phyloP scores from a whole-genome alignment of 306 rosid genomes.

The Vigna nakashimae region DNA sequence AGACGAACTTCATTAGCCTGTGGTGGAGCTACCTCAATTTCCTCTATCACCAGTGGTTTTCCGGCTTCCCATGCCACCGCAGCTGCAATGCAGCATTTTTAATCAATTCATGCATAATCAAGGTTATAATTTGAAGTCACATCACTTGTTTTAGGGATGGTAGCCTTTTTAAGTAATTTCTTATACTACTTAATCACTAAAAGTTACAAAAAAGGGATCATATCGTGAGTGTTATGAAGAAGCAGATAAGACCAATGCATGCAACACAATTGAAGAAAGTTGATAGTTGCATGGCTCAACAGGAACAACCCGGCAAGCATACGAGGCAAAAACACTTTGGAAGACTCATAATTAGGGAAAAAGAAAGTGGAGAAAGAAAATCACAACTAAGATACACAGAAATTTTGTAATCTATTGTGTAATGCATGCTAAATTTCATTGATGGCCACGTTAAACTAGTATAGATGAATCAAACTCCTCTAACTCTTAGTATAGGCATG shows the following conservation, averaged over 20 bases:
- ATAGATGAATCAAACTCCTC: no score
- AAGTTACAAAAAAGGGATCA: neutral
- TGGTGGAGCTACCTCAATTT: slow-evolving; percentile 42
- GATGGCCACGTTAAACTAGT: no score
- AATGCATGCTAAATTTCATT: no score
- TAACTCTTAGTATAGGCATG: neutral
- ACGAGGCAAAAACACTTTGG: neutral
- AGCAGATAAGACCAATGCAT: neutral
- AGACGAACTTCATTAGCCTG: slow-evolving; percentile 40
- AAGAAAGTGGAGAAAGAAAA: neutral
- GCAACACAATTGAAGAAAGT: slow-evolving; percentile 10
- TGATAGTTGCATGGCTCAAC: neutral
- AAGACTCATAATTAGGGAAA: neutral
- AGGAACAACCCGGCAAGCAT: neutral
- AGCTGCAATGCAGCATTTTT: slow-evolving; percentile 9
- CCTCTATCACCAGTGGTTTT: slow-evolving; percentile 42
- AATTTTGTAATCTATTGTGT: no score
- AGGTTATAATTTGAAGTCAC: neutral
- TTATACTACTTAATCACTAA: neutral
- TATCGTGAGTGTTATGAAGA: neutral
- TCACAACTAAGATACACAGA: neutral
- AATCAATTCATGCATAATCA: neutral
- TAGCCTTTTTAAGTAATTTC: neutral
- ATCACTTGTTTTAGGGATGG: neutral
- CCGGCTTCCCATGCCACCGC: slow-evolving; percentile 42